phyloP scores from a whole-genome alignment of 1,284 basidiomycete genomes.

The Fistulinella staudtii region DNA sequence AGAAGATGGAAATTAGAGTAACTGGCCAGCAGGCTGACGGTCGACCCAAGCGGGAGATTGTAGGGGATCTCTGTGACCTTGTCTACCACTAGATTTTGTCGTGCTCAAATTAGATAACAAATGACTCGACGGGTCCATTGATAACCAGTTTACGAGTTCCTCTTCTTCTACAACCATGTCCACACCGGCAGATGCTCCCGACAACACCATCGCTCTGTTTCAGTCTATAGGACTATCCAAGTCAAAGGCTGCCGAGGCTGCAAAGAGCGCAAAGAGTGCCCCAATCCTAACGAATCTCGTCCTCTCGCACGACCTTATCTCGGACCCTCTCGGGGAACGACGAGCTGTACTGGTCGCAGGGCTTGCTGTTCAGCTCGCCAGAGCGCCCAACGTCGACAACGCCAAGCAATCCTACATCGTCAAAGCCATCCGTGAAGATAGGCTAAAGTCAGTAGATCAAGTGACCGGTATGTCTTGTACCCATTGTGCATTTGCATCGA shows the following conservation, averaged over 20 bases:
- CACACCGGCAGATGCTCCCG: slow-evolving; percentile 6
- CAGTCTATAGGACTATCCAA: slow-evolving; percentile 76
- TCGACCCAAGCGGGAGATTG: slow-evolving; percentile 41
- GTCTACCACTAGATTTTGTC: slow-evolving; percentile 26
- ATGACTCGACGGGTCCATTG: slow-evolving; percentile 7
- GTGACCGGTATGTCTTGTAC: slow-evolving; percentile 62
- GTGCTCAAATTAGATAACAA: background rate
- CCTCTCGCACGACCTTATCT: slow-evolving; percentile 50
- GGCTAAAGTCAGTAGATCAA: slow-evolving; percentile 83
- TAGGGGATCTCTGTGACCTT: slow-evolving; percentile 50
- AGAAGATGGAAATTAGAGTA: slow-evolving; percentile 42
- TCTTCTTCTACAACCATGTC: slow-evolving; percentile 8
- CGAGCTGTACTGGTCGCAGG: slow-evolving; percentile 72
- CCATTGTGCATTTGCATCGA: slow-evolving; percentile 2
- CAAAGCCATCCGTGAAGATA: slow-evolving; percentile 64
- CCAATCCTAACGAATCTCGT: slow-evolving; percentile 70
- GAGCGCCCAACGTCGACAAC: slow-evolving; percentile 43
- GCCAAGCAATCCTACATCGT: slow-evolving; percentile 68
- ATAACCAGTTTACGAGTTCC: too few relatives aligned
- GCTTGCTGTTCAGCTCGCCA: slow-evolving; percentile 63
- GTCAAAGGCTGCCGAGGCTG: slow-evolving; percentile 80
- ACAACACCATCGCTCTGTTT: slow-evolving; percentile 61
- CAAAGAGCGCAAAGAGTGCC: slow-evolving; percentile 76
- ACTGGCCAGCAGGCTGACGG: slow-evolving; percentile 45
- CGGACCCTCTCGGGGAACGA: slow-evolving; percentile 66